A percentile compares a stretch with the other conserved stretches of the same genome.
These are phyloP conservation scores for Colletotrichum nymphaeae DNA, from an alignment of 2,329 filamentous ascomycete species.

Conservation along the genomic window DNA sequence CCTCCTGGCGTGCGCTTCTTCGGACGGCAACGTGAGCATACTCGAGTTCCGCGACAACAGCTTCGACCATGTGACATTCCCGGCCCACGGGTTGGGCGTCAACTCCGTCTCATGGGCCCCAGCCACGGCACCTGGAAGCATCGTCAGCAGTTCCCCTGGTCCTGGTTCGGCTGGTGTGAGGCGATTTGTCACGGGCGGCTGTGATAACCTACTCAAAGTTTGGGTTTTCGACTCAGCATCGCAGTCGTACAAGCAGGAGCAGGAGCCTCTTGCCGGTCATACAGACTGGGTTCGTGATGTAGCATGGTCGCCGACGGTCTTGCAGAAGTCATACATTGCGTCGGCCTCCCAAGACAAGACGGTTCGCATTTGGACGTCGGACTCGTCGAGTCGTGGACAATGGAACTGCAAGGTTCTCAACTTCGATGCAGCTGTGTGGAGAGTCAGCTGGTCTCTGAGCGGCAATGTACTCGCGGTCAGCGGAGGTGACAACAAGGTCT, in stretches of 20 bases:
- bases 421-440: slow-evolving; percentile 92
- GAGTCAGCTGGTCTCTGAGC: slow-evolving; percentile 97
- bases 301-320: slow-evolving; percentile 93
- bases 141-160: slow-evolving; percentile 78
- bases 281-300: slow-evolving; percentile 98
- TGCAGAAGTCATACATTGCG: slow-evolving; percentile 97
- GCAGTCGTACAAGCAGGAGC: slow-evolving; percentile 71
- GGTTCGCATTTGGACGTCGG: slow-evolving; percentile 94
- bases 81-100: slow-evolving; percentile 91
- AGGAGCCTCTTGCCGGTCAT: slow-evolving; percentile 80
- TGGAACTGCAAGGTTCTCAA: slow-evolving; percentile 89
- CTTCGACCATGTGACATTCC: slow-evolving; percentile 90
- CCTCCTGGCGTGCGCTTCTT: slow-evolving; percentile 92
- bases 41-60: slow-evolving; percentile 97
- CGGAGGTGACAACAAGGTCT: slow-evolving; percentile 96
- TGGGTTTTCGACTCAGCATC: slow-evolving; percentile 82
- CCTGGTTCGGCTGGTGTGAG: slow-evolving; percentile 73
- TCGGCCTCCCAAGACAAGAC: slow-evolving; percentile 97
- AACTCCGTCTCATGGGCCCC: slow-evolving; percentile 98
- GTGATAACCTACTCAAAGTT: slow-evolving; percentile 92
- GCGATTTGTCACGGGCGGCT: slow-evolving; percentile 93
- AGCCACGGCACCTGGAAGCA: slow-evolving; percentile 82
- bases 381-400: slow-evolving; percentile 72
- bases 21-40: slow-evolving; percentile 92
- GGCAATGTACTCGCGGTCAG: slow-evolving; percentile 96